Conservation (phyloP, 805 yeast genomes). For the Starmerella apis region DNA sequence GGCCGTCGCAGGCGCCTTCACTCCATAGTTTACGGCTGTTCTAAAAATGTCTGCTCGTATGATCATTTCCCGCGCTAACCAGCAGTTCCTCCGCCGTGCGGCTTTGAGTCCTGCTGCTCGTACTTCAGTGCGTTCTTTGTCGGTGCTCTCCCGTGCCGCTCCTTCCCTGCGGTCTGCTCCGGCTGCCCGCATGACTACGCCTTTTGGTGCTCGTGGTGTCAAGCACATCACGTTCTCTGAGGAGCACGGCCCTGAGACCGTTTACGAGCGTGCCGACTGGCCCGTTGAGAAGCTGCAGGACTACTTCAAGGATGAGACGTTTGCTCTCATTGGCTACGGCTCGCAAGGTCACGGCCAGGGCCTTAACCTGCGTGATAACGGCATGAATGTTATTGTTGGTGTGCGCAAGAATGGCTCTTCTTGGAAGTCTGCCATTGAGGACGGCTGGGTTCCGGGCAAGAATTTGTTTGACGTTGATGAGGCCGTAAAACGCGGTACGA, state of each 20-base stretch:
- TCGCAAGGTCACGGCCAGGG: constrained; percentile 99
- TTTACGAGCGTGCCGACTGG: constrained; percentile 99
- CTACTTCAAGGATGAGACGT: constrained; percentile 95
- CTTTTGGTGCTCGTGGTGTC: constrained; percentile 71
- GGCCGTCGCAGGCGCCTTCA: neutral
- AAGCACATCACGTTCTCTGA: constrained; percentile 97
- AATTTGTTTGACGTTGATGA: constrained; percentile 90
- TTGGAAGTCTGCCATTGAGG: constrained; percentile 99
- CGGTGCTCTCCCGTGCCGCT: constrained; percentile 37
- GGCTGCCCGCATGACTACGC: constrained; percentile 29
- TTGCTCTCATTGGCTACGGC: constrained; percentile 98
- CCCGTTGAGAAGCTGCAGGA: constrained; percentile 92
- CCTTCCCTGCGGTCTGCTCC: constrained; percentile 29
- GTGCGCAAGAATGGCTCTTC: constrained; percentile 98
- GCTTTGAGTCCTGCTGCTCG: constrained; percentile 34
- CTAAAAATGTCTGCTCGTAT: constrained; percentile 26
- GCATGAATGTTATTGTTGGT: constrained; percentile 94
- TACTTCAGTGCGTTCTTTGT: constrained; percentile 49
- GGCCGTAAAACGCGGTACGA: constrained; percentile 86
- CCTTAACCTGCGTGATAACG: constrained; percentile 97
- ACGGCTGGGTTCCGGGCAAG: constrained; percentile 99
- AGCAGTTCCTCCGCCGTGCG: constrained; percentile 35
- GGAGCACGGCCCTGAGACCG: constrained; percentile 63
- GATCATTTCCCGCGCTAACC: constrained; percentile 28
- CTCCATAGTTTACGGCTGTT: neutral